A percentile compares a stretch with the other conserved stretches of the same genome.
Conservation (phyloP, 2,329 filamentous ascomycete genomes). For the Mycosphaerella sp. region DNA sequence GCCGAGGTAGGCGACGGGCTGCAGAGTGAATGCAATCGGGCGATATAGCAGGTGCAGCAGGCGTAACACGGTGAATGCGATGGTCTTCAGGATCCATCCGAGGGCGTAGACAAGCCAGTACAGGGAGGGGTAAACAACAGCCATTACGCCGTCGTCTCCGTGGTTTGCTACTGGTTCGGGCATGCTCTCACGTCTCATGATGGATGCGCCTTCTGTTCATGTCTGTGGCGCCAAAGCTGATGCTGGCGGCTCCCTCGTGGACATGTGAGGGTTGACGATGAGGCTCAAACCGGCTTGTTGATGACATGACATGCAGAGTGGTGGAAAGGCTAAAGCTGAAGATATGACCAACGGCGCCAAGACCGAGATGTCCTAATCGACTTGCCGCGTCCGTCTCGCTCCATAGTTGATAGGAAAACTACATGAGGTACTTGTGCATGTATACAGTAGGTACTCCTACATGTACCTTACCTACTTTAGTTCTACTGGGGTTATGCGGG, state of each 20-base stretch:
- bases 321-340: not conserved
- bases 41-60: slow-evolving; percentile 45
- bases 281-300: not conserved
- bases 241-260: not conserved
- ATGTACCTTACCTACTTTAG: too few relatives aligned
- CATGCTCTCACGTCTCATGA: not conserved
- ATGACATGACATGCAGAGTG: not conserved
- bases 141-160: not conserved
- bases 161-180: not conserved
- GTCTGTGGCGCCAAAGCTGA: not conserved
- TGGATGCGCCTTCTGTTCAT: not conserved
- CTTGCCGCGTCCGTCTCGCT: not conserved
- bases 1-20: slow-evolving; percentile 47
- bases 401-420: too few relatives aligned
- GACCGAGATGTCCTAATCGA: not conserved
- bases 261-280: not conserved
- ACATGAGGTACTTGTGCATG: too few relatives aligned
- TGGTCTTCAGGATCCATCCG: slow-evolving; percentile 35
- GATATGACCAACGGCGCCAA: not conserved
- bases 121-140: slow-evolving; percentile 13
- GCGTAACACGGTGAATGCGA: slow-evolving; percentile 37
- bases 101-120: slow-evolving; percentile 31
- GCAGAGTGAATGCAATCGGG: slow-evolving; percentile 43
- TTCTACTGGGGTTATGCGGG: not conserved
- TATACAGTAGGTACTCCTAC: too few relatives aligned